Percentiles rank a stretch among this genome's conserved stretches.
Evolutionary conservation across 371 early-diverging fungal genomes (phyloP).

Genomic region (Mucor racemosus): DNA sequence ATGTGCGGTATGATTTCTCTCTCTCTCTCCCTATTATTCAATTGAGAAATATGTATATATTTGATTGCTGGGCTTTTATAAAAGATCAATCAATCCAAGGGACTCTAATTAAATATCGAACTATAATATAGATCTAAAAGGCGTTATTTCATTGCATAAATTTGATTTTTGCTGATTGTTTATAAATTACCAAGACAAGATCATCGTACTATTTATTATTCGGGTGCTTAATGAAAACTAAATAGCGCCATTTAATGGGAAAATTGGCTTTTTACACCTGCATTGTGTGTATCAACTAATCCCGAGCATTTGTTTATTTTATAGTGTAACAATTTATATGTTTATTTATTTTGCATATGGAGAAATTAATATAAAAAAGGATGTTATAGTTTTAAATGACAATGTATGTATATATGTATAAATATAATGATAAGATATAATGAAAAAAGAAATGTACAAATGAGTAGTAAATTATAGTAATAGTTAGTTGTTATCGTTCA

Average conservation of each 20-base stretch:
- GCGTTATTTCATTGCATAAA: neutral
- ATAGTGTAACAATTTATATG: neutral
- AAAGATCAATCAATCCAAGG: too few relatives aligned
- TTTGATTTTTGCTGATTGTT: neutral
- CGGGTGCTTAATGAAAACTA: neutral
- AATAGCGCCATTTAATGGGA: constrained; percentile 2
- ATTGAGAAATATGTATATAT: too few relatives aligned
- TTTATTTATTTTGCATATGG: neutral
- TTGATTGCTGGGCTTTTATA: too few relatives aligned
- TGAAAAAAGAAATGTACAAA: constrained; percentile 6
- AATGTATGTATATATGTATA: neutral
- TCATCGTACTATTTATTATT: neutral
- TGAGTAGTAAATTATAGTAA: constrained; percentile 3
- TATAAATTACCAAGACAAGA: neutral
- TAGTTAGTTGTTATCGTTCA: neutral
- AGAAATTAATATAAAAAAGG: neutral
- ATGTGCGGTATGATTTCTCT: too few relatives aligned
- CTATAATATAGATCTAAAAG: too few relatives aligned
- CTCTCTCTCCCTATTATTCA: too few relatives aligned
- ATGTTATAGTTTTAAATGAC: neutral
- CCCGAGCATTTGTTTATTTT: neutral
- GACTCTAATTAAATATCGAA: neutral
- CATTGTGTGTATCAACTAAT: neutral
- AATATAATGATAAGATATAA: too few relatives aligned
- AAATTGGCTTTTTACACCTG: neutral